Percentiles rank a stretch among this genome's conserved stretches.
Evolutionary conservation across 257 asterid genomes (phyloP).

Genomic region (Scutellaria baicalensis): DNA sequence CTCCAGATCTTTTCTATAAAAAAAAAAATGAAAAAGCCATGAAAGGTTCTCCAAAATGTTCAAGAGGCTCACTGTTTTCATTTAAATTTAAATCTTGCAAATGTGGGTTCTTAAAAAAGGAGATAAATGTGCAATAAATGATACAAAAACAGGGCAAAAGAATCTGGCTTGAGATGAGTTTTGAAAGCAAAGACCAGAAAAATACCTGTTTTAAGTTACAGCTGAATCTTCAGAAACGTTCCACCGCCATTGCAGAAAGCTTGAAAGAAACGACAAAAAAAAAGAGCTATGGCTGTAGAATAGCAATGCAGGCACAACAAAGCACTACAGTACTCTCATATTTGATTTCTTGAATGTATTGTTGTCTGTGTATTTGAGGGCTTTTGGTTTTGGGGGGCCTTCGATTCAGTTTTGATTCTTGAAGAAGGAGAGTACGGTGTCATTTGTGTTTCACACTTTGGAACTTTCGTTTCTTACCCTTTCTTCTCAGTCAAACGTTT

Average conservation of each 20-base stretch:
- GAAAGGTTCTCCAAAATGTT: background rate
- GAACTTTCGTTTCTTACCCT: background rate
- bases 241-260: constrained; percentile 16
- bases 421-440: constrained; percentile 7
- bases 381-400: background rate
- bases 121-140: background rate
- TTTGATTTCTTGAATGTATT: background rate
- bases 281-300: background rate
- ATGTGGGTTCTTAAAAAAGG: constrained; percentile 5
- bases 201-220: constrained; percentile 11
- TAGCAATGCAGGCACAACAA: constrained; percentile 9
- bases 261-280: background rate
- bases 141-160: background rate
- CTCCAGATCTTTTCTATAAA: background rate
- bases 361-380: background rate
- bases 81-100: constrained; percentile 1
- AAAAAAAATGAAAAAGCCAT: constrained; percentile 2
- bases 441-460: background rate
- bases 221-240: constrained; percentile 7
- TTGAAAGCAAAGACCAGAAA: background rate
- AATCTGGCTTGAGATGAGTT: background rate
- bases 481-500: background rate
- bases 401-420: background rate
- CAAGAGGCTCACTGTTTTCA: background rate
- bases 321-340: background rate